Percentiles rank a stretch among this genome's conserved stretches.
Conservation (phyloP, 352 stramenopile species). For the Phytopythium aichiense region DNA sequence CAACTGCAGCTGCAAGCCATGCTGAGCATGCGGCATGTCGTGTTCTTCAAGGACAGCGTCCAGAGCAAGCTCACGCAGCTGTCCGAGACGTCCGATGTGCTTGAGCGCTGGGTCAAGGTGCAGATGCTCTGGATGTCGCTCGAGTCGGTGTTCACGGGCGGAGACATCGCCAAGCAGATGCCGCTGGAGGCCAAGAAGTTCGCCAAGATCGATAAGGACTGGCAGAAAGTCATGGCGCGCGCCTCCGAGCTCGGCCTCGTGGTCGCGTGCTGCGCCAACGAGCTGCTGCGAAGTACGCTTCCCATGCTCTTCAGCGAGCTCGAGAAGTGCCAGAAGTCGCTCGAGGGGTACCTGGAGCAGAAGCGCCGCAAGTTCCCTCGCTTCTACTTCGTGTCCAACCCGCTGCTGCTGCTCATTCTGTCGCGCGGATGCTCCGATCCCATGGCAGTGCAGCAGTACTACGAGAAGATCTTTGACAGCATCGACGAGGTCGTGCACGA, state of each 20-base stretch:
- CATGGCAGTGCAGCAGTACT: constrained; percentile 75
- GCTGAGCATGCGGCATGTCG: constrained; percentile 85
- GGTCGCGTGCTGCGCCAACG: constrained; percentile 77
- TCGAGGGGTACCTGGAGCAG: constrained; percentile 90
- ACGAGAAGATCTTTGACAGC: constrained; percentile 86
- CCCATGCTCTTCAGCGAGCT: constrained; percentile 87
- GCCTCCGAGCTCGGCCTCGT: constrained; percentile 77
- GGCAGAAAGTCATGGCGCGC: constrained; percentile 87
- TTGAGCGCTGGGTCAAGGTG: constrained; percentile 91
- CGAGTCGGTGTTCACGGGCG: constrained; percentile 90
- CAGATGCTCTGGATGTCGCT: constrained; percentile 89
- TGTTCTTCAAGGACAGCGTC: constrained; percentile 85
- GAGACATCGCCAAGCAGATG: constrained; percentile 93
- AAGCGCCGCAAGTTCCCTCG: constrained; percentile 89
- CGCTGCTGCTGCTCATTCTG: constrained; percentile 86
- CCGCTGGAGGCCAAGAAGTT: constrained; percentile 91
- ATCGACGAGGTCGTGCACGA: constrained; percentile 79
- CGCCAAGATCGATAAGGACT: constrained; percentile 91
- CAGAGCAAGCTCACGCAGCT: constrained; percentile 77
- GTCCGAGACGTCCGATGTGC: constrained; percentile 84
- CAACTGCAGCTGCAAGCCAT: constrained; percentile 88
- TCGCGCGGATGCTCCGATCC: constrained; percentile 78
- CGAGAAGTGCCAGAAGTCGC: constrained; percentile 90
- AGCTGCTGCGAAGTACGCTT: constrained; percentile 78
- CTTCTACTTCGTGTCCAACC: constrained; percentile 93